These are phyloP conservation scores for Trichocomaceae sp. DNA, from an alignment of 2,329 filamentous ascomycete genomes.

Conservation along the genomic window DNA sequence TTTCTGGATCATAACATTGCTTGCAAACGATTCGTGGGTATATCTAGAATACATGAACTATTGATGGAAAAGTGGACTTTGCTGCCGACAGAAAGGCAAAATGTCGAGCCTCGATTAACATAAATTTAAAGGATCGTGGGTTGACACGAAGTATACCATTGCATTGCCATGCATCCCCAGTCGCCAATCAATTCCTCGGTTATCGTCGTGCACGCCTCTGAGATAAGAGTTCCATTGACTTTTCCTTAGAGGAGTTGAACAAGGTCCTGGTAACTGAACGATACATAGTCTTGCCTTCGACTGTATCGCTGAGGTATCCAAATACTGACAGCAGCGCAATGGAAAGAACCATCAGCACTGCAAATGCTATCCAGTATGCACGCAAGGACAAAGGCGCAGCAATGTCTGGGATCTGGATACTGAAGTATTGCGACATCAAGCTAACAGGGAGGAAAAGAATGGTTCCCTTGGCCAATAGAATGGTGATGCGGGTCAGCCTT, in stretches of 20 bases:
- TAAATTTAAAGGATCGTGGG: too few relatives aligned
- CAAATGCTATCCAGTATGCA: constrained; percentile 65
- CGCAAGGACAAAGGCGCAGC: constrained; percentile 52
- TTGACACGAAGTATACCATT: too few relatives aligned
- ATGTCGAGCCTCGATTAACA: background rate
- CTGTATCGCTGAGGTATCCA: constrained; percentile 50
- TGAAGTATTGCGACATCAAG: constrained; percentile 69
- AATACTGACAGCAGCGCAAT: constrained; percentile 54
- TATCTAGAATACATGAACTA: background rate
- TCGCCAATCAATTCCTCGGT: too few relatives aligned
- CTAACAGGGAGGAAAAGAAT: constrained; percentile 70
- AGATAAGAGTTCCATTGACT: constrained; percentile 17
- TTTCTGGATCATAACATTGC: background rate
- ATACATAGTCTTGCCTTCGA: constrained; percentile 51
- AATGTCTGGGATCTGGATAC: constrained; percentile 55
- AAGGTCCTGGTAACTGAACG: constrained; percentile 35
- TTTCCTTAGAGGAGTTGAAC: constrained; percentile 26
- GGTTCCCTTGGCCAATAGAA: constrained; percentile 66
- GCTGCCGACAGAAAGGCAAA: background rate
- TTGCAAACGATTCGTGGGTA: background rate
- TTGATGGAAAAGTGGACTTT: background rate
- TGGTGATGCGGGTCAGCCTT: constrained; percentile 63
- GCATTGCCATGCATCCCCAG: too few relatives aligned
- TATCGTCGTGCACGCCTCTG: constrained; percentile 8
- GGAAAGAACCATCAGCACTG: constrained; percentile 54